Conservation (phyloP, 345 rosid genomes). For the Gynandropsis gynandra region DNA sequence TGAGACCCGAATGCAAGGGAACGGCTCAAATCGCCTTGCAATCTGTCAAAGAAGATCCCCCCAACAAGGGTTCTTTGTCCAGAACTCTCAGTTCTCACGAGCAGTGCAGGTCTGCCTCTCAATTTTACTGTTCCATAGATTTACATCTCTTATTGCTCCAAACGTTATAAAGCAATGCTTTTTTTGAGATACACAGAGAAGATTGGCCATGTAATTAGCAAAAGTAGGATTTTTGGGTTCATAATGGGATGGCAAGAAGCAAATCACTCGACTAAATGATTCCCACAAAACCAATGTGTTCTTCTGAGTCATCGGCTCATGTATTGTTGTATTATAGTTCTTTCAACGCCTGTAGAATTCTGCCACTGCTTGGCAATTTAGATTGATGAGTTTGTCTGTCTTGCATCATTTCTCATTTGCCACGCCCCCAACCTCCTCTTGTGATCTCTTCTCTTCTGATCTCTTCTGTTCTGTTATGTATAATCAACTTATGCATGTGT, state of each 20-base stretch:
- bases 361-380: too few relatives aligned
- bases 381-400: background rate
- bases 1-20: constrained; percentile 18
- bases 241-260: too few relatives aligned
- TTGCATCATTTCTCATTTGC: too few relatives aligned
- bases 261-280: too few relatives aligned
- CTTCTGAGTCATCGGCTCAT: too few relatives aligned
- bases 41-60: constrained; percentile 32
- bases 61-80: constrained; percentile 46
- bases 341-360: too few relatives aligned
- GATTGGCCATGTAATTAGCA: too few relatives aligned
- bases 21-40: constrained; percentile 22
- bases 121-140: background rate
- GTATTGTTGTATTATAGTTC: too few relatives aligned
- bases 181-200: background rate
- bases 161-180: background rate
- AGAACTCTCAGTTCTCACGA: constrained; percentile 54
- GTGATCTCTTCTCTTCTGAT: background rate
- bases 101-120: constrained; percentile 45
- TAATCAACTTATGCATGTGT: background rate
- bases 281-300: too few relatives aligned
- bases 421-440: too few relatives aligned
- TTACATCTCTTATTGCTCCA: background rate
- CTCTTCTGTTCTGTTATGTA: constrained; percentile 14
- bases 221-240: too few relatives aligned